Evolutionary conservation across 768 basidiomycete species (phyloP), one percentile per base, ranked within the genome.

Genomic region (Lactifluus subvellereus): DNA sequence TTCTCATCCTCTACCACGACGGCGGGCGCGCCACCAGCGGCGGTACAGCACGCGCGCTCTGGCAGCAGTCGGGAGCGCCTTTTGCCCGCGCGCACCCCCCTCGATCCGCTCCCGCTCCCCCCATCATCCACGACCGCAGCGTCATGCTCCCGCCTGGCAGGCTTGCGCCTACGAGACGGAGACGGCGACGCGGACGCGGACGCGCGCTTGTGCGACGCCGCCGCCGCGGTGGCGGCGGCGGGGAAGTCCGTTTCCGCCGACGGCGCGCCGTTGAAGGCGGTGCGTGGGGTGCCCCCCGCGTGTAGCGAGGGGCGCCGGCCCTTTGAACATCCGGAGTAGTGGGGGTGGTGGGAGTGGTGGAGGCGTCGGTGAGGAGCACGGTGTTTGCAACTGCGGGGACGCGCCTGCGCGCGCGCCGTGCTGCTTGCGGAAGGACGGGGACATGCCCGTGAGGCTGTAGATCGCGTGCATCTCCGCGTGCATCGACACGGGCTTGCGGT

Each of bases 391-490:
- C 67, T 64, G 60, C 61, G 52, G 45, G n/a, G 51, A 54, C 62
- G 72, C 68, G 67, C 67, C 71, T 67, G 69, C 45, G 69, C 71
- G 66, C 69, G 71, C 62, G 70, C 73, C 68, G 69, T 67, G 66
- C 73, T 81, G 82, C 73, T 75, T 78, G 76, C 79, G 80, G 74
- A 78, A 79, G 64, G 80, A 77, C 54, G 81, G 80, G 49, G 78
- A 77, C 77, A 74, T 75, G 74, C 79, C 74, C 56, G 79, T 81
- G 59, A 79, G 68, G 66, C 73, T 82, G 72, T 79, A 81, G 61
- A 84, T 84, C 33, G 78, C 79, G 65, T 84, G 79, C 84, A 84
- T 84, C 73, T 83, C 81, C 3, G 83, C 82, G 66, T 84, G 82
- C 81, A 84, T 79, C n/a, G 76, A 77, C n/a, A 77, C 72, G 32